Evolutionary conservation across 495 filamentous ascomycete species (phyloP).

Genomic region (Peziza echinospora): DNA sequence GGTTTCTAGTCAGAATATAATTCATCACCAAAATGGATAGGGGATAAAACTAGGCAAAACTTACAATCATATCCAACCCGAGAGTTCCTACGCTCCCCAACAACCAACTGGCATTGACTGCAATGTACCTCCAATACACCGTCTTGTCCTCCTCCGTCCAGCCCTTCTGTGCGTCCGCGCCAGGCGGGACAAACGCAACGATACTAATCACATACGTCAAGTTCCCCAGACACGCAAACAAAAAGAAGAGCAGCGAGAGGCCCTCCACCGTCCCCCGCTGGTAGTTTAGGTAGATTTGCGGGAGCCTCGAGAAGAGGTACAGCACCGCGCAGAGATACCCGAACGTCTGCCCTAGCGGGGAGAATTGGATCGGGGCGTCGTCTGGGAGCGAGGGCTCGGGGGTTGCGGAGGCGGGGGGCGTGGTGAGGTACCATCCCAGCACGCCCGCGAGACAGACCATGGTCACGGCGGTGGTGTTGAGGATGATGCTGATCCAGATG

Average conservation of each 20-base stretch:
- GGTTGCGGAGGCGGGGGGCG: constrained; percentile 8
- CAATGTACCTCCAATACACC: constrained; percentile 56
- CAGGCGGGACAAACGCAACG: constrained; percentile 56
- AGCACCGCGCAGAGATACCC: constrained; percentile 68
- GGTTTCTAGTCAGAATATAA: too few species aligned
- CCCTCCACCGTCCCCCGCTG: constrained; percentile 77
- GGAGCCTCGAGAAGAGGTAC: constrained; percentile 72
- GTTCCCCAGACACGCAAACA: constrained; percentile 91
- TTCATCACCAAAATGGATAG: too few species aligned
- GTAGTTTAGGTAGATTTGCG: constrained; percentile 79
- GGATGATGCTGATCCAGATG: constrained; percentile 32
- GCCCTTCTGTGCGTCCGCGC: constrained; percentile 26
- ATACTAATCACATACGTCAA: constrained; percentile 84
- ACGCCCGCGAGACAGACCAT: constrained; percentile 67
- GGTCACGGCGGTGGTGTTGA: constrained; percentile 49
- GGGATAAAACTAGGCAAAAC: background rate
- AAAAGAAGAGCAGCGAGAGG: constrained; percentile 77
- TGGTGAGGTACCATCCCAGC: constrained; percentile 63
- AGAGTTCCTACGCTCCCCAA: constrained; percentile 75
- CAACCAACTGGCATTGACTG: constrained; percentile 76
- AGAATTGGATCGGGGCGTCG: constrained; percentile 34
- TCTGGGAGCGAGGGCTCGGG: constrained; percentile 4
- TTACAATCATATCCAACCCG: constrained; percentile 41
- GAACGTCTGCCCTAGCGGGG: constrained; percentile 59
- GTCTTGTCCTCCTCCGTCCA: background rate